Conservation (phyloP, 2,329 filamentous ascomycete genomes). For the Scedosporium boydii region DNA sequence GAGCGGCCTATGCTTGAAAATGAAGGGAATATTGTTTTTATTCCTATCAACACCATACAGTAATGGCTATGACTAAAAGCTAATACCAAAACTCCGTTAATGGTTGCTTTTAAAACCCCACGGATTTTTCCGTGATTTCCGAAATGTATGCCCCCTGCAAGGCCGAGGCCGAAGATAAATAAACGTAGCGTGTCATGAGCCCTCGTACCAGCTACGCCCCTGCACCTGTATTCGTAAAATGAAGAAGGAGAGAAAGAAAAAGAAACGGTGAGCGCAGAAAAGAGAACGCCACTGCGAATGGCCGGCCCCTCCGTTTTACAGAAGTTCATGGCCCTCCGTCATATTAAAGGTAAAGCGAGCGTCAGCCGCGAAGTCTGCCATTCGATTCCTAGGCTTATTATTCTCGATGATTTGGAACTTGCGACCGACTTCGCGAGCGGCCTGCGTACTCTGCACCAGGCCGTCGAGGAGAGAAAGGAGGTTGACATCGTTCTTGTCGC, state of each 20-base stretch:
- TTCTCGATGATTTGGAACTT: constrained; percentile 57
- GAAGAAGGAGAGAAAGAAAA: background rate
- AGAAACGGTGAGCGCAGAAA: background rate
- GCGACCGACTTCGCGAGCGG: constrained; percentile 63
- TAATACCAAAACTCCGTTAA: too few species aligned
- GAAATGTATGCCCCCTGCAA: too few species aligned
- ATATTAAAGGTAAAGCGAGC: background rate
- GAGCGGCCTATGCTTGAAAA: too few species aligned
- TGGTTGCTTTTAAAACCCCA: too few species aligned
- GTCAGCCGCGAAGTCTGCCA: background rate
- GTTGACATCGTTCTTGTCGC: constrained; percentile 76
- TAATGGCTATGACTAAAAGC: too few species aligned
- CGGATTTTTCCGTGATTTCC: too few species aligned
- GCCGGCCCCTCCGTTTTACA: background rate
- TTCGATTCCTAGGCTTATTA: background rate
- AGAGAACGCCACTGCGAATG: background rate
- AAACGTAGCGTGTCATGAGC: too few species aligned
- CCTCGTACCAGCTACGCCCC: background rate
- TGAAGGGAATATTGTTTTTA: too few species aligned
- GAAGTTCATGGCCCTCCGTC: background rate
- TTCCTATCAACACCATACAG: too few species aligned
- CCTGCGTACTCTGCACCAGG: constrained; percentile 62
- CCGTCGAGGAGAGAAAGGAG: constrained; percentile 67
- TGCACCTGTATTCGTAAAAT: background rate
- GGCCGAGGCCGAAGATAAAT: too few species aligned